Conservation (phyloP, 805 yeast genomes). For the Metschnikowia drakensbergensis region DNA sequence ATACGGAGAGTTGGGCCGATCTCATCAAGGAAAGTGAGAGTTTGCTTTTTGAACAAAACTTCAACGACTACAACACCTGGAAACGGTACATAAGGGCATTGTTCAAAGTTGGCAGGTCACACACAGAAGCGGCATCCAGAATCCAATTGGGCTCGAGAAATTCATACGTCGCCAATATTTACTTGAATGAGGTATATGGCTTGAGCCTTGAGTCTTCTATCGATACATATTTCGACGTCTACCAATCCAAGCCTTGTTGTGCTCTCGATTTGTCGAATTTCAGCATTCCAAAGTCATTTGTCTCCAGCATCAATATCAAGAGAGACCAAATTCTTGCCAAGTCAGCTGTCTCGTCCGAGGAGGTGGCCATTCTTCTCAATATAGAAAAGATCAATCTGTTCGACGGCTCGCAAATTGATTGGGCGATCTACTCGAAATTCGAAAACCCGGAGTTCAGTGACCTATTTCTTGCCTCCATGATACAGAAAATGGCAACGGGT, state of each 20-base stretch:
- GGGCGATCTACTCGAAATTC: conserved; percentile 5
- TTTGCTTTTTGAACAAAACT: conserved; percentile 44
- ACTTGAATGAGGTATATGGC: conserved; percentile 32
- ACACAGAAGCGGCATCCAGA: conserved; percentile 25
- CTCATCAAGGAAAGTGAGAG: conserved; percentile 33
- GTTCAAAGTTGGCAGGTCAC: conserved; percentile 27
- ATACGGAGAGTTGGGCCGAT: conserved; percentile 38
- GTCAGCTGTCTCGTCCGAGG: background rate
- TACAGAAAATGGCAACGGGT: conserved; percentile 19
- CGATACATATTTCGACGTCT: conserved; percentile 39
- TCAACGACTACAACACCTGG: conserved; percentile 82
- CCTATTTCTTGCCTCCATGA: conserved; percentile 12
- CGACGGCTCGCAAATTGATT: conserved; percentile 1
- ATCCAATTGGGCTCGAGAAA: conserved; percentile 44
- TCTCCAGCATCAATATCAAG: background rate
- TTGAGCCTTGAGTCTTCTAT: conserved; percentile 27
- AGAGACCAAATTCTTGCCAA: background rate
- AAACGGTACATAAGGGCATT: conserved; percentile 49
- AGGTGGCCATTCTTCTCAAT: conserved; percentile 6
- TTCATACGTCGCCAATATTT: conserved; percentile 50
- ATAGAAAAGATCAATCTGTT: conserved; percentile 10
- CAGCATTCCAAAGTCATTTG: conserved; percentile 6
- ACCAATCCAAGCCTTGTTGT: conserved; percentile 61
- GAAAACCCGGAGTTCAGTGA: conserved; percentile 12
- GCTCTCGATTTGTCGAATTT: conserved; percentile 47